A percentile compares a stretch with the other conserved stretches of the same genome.
These are phyloP conservation scores for Biscutella laevigata DNA, from an alignment of 441 rosid species.

Conservation along the genomic window DNA sequence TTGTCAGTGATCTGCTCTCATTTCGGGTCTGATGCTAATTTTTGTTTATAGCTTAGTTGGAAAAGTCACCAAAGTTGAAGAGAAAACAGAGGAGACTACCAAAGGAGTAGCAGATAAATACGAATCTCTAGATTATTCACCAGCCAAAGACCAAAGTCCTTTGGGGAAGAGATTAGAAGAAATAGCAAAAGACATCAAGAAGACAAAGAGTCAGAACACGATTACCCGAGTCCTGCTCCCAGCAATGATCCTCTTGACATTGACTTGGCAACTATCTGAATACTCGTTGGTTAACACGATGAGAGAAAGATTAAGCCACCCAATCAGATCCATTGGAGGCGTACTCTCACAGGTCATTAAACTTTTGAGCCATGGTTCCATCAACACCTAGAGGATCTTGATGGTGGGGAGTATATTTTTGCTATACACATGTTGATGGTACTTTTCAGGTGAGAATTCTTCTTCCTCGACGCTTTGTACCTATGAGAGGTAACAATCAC, in stretches of 20 bases:
- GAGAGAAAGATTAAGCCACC: conserved; percentile 49
- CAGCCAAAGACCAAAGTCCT: conserved; percentile 7
- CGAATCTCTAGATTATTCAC: background rate
- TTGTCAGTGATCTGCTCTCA: background rate
- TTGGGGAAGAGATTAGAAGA: conserved; percentile 33
- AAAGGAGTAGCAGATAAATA: conserved; percentile 1
- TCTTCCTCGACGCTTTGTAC: conserved; percentile 73
- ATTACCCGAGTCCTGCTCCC: conserved; percentile 67
- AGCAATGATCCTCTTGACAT: conserved; percentile 49
- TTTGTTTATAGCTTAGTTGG: conserved; percentile 16
- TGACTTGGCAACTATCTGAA: conserved; percentile 84
- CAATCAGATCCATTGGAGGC: conserved; percentile 49
- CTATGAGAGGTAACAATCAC: conserved; percentile 92
- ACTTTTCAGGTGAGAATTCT: conserved; percentile 88
- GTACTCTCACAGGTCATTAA: no score
- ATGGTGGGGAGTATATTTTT: conserved; percentile 87
- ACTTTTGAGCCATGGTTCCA: no score
- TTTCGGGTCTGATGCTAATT: background rate
- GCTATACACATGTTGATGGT: conserved; percentile 97
- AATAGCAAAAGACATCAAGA: conserved; percentile 45
- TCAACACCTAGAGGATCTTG: conserved; percentile 90
- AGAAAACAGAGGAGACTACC: background rate
- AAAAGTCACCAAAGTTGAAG: background rate
- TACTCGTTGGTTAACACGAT: conserved; percentile 48
- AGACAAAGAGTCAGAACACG: conserved; percentile 58